Evolutionary conservation across 768 basidiomycete genomes (phyloP), one percentile per base, ranked within the genome.

Genomic region (Auricularia heimuer): DNA sequence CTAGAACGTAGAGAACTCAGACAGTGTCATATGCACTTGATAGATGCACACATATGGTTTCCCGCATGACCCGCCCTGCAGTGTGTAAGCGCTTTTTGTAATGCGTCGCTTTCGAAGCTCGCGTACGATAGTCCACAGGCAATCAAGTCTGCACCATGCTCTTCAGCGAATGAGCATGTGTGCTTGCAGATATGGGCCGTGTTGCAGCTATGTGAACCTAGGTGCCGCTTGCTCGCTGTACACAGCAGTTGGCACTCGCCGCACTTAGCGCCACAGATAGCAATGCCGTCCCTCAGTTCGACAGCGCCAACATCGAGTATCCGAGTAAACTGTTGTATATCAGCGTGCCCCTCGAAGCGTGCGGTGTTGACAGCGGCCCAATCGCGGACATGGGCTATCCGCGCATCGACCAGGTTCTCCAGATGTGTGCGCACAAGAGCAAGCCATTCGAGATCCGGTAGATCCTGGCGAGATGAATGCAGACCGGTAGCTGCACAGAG

Each of bases 51-150:
- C 85, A 84, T 77, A 67, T 86, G 85, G 8, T 74, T 75, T 16
- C 82, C 83, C 21, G 78, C 71, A 66, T 87, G 85, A 0, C 85
- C 85, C 36, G 83, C 85, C n/a, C 84, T 86, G 66, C 47, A 4
- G 21, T 2, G 64, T 29, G 29, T 29, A 29, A 29, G 29, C 29
- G 29, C 29, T 29, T 29, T 29, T 29, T 29, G 29, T 29, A 29
- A 29, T 29, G 29, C 2, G 29, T 29, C 29, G 29, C 29, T 29
- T 29, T 29, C 29, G 29, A 29, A 29, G 29, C 29, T 29, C 29
- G 29, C 83, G 62, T 69, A 85, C 84, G 74, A 75, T 67, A 81
- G 75, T 16, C 80, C 77, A 70, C 85, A 86, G 1, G 67, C n/a
- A 61, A 71, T 75, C 8, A 71, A 18, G 14, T 21, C 61, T 6